Evolutionary conservation across 1,284 basidiomycete species (phyloP).

Genomic region (Golubevia sp.): DNA sequence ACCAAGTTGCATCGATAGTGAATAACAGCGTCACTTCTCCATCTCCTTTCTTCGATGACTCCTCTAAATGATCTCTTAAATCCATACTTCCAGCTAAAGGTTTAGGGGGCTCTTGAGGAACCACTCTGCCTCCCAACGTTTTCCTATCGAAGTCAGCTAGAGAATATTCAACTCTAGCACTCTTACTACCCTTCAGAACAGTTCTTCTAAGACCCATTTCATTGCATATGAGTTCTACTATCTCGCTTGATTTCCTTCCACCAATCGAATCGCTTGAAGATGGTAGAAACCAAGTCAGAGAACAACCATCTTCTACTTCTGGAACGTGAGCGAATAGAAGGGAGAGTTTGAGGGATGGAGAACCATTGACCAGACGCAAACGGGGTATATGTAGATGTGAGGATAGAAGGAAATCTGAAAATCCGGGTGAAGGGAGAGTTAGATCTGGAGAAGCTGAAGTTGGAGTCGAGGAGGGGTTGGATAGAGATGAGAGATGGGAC

Average conservation of each 20-base stretch:
- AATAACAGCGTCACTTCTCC: slow-evolving; percentile 28
- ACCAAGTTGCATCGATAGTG: slow-evolving; percentile 58
- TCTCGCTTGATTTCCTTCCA: slow-evolving; percentile 19
- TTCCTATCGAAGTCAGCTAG: background rate
- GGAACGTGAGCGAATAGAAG: slow-evolving; percentile 74
- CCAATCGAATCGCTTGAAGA: slow-evolving; percentile 13
- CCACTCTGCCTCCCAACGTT: background rate
- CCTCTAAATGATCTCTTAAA: too few relatives aligned
- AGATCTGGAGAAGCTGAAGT: background rate
- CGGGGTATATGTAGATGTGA: slow-evolving; percentile 72
- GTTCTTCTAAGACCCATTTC: slow-evolving; percentile 74
- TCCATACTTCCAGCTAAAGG: background rate
- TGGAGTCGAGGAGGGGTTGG: background rate
- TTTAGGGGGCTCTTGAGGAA: background rate
- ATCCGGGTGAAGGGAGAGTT: slow-evolving; percentile 17
- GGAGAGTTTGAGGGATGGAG: slow-evolving; percentile 68
- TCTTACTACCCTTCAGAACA: slow-evolving; percentile 56
- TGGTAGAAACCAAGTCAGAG: slow-evolving; percentile 28
- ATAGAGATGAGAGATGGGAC: too few relatives aligned
- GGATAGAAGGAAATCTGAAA: slow-evolving; percentile 73
- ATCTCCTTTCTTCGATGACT: background rate
- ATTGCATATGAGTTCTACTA: slow-evolving; percentile 67
- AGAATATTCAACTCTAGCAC: slow-evolving; percentile 55
- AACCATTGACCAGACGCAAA: slow-evolving; percentile 70
- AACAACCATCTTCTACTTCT: slow-evolving; percentile 71